phyloP scores from a whole-genome alignment of 23 red algal genomes.

The Pyropia haitanensis region DNA sequence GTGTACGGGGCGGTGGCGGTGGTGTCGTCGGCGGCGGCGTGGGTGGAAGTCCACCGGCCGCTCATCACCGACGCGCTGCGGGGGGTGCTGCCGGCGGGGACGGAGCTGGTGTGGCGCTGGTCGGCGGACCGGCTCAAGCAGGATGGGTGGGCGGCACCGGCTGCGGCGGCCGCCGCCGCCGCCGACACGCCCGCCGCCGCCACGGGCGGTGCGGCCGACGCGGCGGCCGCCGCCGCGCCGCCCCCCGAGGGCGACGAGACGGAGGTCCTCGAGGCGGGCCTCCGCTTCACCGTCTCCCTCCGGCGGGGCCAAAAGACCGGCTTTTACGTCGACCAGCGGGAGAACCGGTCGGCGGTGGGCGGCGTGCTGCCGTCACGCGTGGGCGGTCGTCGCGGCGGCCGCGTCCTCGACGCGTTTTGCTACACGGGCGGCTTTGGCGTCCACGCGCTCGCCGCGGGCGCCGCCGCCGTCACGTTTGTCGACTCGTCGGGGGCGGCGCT shows the following conservation, averaged over 20 bases:
- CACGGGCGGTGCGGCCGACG: background rate
- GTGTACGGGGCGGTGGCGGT: slow-evolving; percentile 10
- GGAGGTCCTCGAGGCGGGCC: slow-evolving; percentile 8
- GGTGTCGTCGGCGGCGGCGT: slow-evolving; percentile 14
- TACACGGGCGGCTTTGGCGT: slow-evolving; percentile 57
- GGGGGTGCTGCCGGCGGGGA: background rate
- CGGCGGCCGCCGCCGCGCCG: background rate
- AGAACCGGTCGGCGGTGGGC: slow-evolving; percentile 14
- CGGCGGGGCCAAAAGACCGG: slow-evolving; percentile 47
- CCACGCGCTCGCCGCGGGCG: slow-evolving; percentile 19
- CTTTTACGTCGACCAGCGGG: slow-evolving; percentile 52
- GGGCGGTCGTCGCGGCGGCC: too few species aligned
- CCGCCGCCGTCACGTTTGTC: slow-evolving; percentile 15
- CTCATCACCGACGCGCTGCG: slow-evolving; percentile 9
- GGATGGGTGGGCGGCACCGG: slow-evolving; percentile 11
- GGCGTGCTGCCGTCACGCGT: too few species aligned
- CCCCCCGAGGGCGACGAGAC: background rate
- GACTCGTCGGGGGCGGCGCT: slow-evolving; percentile 26
- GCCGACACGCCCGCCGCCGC: background rate
- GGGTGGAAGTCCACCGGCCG: slow-evolving; percentile 24
- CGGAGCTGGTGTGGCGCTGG: slow-evolving; percentile 4
- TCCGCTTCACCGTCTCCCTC: slow-evolving; percentile 12
- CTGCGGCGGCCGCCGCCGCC: background rate
- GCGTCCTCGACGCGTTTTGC: slow-evolving; percentile 44
- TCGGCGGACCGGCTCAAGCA: slow-evolving; percentile 32